Conservation (phyloP, 257 asterid species). For the Penstemon davidsonii region DNA sequence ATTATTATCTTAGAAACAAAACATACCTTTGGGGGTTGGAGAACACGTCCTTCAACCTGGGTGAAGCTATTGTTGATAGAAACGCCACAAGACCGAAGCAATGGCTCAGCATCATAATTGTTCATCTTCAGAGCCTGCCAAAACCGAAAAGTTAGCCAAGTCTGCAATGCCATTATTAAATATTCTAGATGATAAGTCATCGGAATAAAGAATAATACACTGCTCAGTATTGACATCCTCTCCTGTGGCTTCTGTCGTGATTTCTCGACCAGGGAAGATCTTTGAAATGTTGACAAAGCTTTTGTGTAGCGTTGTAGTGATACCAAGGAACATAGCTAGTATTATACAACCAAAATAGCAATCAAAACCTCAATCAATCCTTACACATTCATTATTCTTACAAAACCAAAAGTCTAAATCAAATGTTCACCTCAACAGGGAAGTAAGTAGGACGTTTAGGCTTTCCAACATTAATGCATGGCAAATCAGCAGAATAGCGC, state of each 20-base stretch:
- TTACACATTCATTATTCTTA: background rate
- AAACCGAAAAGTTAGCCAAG: constrained; percentile 20
- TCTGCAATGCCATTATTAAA: background rate
- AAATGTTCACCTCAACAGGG: constrained; percentile 73
- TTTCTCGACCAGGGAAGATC: constrained; percentile 78
- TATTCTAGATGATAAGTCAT: background rate
- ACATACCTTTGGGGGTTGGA: constrained; percentile 71
- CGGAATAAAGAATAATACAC: constrained; percentile 40
- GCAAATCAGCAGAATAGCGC: constrained; percentile 80
- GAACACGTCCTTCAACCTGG: constrained; percentile 81
- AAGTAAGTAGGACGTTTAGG: constrained; percentile 80
- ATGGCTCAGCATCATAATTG: constrained; percentile 75
- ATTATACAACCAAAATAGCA: constrained; percentile 6
- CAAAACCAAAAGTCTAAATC: constrained; percentile 3
- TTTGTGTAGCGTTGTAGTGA: constrained; percentile 88
- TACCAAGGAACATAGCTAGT: constrained; percentile 65
- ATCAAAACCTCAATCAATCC: constrained; percentile 15
- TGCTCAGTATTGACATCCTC: constrained; percentile 64
- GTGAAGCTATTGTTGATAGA: constrained; percentile 60
- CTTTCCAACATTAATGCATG: constrained; percentile 90
- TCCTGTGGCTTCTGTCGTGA: constrained; percentile 90
- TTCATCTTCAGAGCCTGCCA: constrained; percentile 72
- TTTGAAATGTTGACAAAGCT: constrained; percentile 70
- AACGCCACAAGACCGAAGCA: constrained; percentile 78
- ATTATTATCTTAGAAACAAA: background rate